Evolutionary conservation across 2,329 filamentous ascomycete genomes (phyloP), one percentile per base, ranked within the genome.

Genomic region (Aspergillus oerlinghausenensis): DNA sequence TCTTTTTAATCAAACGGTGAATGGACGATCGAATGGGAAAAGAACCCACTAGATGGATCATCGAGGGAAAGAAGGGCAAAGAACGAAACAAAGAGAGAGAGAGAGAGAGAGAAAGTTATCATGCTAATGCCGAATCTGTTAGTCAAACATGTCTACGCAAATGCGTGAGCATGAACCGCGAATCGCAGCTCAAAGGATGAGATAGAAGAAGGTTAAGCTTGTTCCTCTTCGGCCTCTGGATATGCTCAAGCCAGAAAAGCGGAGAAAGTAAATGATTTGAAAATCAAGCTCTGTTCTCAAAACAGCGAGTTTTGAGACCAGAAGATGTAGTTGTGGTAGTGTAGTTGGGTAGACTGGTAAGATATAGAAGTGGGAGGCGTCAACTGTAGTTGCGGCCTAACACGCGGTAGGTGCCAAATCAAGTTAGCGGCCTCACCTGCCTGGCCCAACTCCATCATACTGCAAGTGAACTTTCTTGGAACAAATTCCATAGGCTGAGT

Each of bases 341-440:
- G 42, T 47, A 51, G 25, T 26, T 49, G 48, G 29, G 25, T 19
- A 45, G 54, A 45, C 23, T 52, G 29, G 51, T 48, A 42, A 50
- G 51, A 47, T 43, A 57, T 8, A 28, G 47, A 54, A 48, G 53
- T 57, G 58, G 58, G 59, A 57, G 55, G 50, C 56, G 54, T 51
- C 55, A 53, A 52, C 32, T 50, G 58, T 55, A 57, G 59, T 62
- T 64, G 62, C 61, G 59, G 63, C 63, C 64, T 66, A 61, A 65
- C 52, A 56, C 62, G 55, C 49, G 53, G 53, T 53, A 52, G 54
- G 58, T 51, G 51, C 55, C 43, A 47, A 47, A 47, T 47, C 43
- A 47, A 23, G 43, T 25, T 47, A 47, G 43, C 21, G 43, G 14
- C 11, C 43, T 47, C 21, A 7, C 52, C 52, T 57, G 25, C 63